A percentile compares a stretch with the other conserved stretches of the same genome.
These are phyloP conservation scores for Tylopilus plumbeoviolaceoides DNA, from an alignment of 768 basidiomycete species.

Conservation along the genomic window DNA sequence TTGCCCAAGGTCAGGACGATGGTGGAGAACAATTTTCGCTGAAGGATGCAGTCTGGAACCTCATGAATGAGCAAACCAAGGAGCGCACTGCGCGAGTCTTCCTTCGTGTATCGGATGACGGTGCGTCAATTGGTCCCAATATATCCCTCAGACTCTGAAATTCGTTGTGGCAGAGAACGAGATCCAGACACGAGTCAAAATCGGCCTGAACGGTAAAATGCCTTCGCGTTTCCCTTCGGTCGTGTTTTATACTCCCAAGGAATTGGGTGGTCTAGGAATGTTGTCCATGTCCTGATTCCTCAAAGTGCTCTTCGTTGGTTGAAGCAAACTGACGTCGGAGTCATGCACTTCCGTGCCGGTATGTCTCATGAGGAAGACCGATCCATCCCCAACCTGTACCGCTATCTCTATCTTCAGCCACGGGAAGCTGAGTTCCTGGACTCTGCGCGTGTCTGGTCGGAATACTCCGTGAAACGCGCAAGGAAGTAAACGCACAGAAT, in stretches of 20 bases:
- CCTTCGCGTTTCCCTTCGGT: conserved; percentile 98
- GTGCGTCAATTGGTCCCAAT: conserved; percentile 31
- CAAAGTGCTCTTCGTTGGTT: conserved; percentile 98
- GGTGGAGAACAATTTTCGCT: conserved; percentile 96
- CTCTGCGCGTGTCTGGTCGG: conserved; percentile 97
- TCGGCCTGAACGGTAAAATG: conserved; percentile 99
- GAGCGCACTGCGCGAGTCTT: conserved; percentile 98
- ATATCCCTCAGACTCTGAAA: not conserved
- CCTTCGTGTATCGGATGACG: conserved; percentile 95
- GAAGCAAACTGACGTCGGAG: conserved; percentile 96
- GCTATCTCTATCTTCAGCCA: conserved; percentile 92
- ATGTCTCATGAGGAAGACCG: conserved; percentile 96
- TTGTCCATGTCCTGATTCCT: conserved; percentile 95
- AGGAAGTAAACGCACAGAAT: conserved; percentile 99
- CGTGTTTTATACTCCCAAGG: conserved; percentile 96
- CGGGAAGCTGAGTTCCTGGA: conserved; percentile 99
- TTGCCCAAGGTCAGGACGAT: conserved; percentile 93
- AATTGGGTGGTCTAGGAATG: conserved; percentile 98
- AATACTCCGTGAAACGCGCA: conserved; percentile 99
- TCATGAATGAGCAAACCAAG: conserved; percentile 96
- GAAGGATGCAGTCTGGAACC: conserved; percentile 94
- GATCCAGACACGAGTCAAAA: conserved; percentile 99
- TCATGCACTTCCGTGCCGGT: conserved; percentile 98
- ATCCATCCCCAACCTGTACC: conserved; percentile 94
- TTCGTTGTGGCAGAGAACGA: conserved; percentile 80